Base-by-base conservation (phyloP, 768 basidiomycete species). In the Cyathus striatus region DNA sequence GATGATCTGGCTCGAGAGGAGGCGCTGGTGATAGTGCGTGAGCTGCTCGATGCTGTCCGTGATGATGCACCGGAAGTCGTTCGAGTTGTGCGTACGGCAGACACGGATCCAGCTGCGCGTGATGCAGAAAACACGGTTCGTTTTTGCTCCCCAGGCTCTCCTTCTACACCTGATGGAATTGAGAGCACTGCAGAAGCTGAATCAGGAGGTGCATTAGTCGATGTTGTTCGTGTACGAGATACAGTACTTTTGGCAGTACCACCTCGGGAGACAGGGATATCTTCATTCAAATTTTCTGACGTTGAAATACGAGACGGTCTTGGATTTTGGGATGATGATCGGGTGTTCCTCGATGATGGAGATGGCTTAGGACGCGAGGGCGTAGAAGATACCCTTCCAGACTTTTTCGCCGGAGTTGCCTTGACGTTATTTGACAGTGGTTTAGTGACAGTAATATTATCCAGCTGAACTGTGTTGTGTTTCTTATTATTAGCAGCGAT, bases 161-260 rank as follows among this genome's bases (percentile, higher is more conserved):
- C n/a, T n/a, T n/a, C n/a, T n/a, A n/a, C n/a, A n/a, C n/a, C n/a
- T n/a, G n/a, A n/a, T 7, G 20, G 35, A 33, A 33, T 47, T 14
- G 52, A 48, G 16, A 47, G 27, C 10, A 16, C 14, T 2, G 38
- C 43, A 24, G 55, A 53, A 12, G 40, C 35, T 2, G 46, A 41
- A 7, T 49, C 54, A 3, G 57, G 49, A 16, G 54, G 49, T 16
- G 66, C 62, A 0, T 55, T 52, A 18, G 64, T 59, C 1, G 65
- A 63, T 13, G 53, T 48, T 2, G 62, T 51, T 7, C 62, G 58
- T 14, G 55, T 52, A 17, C 55, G 41, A 23, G 27, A 9, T 9
- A 9, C 9, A 30, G 27, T 30, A 44, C 6, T 45, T 40, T 37
- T 55, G 52, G 33, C 40, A 46, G 48, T 40, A 27, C 44, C 44